A percentile compares a stretch with the other conserved stretches of the same genome.
phyloP scores from a whole-genome alignment of 768 basidiomycete genomes.

The Suillus ampliporus region DNA sequence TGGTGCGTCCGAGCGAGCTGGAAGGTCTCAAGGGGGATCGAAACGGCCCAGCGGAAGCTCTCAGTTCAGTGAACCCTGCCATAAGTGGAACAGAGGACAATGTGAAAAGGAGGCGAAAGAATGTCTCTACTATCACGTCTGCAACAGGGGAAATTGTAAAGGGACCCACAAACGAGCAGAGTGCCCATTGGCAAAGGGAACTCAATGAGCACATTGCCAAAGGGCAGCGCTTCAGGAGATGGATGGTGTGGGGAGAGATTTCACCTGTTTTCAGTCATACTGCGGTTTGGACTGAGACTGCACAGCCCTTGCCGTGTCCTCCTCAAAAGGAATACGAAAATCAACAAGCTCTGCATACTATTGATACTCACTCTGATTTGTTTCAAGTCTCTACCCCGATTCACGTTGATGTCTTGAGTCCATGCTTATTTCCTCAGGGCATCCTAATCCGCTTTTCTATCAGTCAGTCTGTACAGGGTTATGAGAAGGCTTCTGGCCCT shows the following conservation, averaged over 20 bases:
- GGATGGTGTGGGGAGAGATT: not conserved
- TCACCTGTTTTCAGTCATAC: not conserved
- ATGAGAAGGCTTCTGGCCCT: conserved; percentile 52
- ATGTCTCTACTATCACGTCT: not conserved
- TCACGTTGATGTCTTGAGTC: conserved; percentile 37
- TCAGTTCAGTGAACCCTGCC: not conserved
- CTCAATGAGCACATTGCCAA: not conserved
- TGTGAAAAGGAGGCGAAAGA: not conserved
- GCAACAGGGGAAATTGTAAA: not conserved
- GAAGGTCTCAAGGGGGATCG: too few species aligned
- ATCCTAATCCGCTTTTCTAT: conserved; percentile 47
- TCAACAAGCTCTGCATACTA: conserved; percentile 21
- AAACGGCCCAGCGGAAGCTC: too few species aligned
- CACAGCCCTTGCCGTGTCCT: not conserved
- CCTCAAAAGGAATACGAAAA: conserved; percentile 19
- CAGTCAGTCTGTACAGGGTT: conserved; percentile 37
- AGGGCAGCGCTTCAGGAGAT: not conserved
- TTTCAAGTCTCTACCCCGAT: conserved; percentile 47
- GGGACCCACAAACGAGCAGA: not conserved
- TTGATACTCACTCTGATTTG: conserved; percentile 30
- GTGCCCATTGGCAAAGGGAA: not conserved
- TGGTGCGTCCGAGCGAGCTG: too few species aligned
- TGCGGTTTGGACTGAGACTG: not conserved
- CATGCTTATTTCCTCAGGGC: conserved; percentile 24
- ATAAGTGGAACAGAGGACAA: not conserved